Conservation (phyloP, 768 basidiomycete species). For the Udeniomyces megalosporus region DNA sequence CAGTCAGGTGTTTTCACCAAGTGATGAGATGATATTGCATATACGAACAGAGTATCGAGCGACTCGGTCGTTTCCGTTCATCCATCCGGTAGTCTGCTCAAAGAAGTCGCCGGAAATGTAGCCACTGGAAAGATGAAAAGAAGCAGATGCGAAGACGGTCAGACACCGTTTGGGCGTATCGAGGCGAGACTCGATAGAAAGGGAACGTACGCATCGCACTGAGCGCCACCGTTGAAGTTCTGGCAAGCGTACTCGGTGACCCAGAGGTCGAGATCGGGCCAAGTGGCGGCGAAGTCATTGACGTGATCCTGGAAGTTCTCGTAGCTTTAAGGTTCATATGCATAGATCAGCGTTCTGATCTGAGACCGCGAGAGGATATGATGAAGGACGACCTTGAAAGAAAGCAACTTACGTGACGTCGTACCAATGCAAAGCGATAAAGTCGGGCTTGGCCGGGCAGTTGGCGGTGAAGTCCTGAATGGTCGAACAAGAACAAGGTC, state of each 20-base stretch:
- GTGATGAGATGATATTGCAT: no score
- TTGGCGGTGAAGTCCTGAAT: background rate
- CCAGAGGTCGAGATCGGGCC: slow-evolving; percentile 1
- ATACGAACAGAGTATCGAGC: slow-evolving; percentile 3
- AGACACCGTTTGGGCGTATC: no score
- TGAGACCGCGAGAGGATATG: no score
- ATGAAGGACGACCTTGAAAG: no score
- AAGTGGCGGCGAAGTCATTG: slow-evolving; percentile 6
- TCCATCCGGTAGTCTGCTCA: slow-evolving; percentile 13
- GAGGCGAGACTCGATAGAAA: no score
- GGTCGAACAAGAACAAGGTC: no score
- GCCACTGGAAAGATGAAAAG: background rate
- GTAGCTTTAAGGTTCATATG: no score
- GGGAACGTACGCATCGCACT: slow-evolving; percentile 19
- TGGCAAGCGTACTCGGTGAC: slow-evolving; percentile 26
- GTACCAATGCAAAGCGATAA: slow-evolving; percentile 14
- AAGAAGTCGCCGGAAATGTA: slow-evolving; percentile 1
- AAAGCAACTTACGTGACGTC: slow-evolving; percentile 1
- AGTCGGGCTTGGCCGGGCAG: background rate
- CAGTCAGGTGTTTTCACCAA: no score
- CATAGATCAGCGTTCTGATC: no score
- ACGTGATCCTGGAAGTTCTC: slow-evolving; percentile 14
- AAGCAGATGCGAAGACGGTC: background rate
- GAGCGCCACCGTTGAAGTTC: slow-evolving; percentile 28
- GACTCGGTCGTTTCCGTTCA: background rate